These are phyloP conservation scores for Oemleria cerasiformis DNA, from an alignment of 306 rosid genomes.

Conservation along the genomic window DNA sequence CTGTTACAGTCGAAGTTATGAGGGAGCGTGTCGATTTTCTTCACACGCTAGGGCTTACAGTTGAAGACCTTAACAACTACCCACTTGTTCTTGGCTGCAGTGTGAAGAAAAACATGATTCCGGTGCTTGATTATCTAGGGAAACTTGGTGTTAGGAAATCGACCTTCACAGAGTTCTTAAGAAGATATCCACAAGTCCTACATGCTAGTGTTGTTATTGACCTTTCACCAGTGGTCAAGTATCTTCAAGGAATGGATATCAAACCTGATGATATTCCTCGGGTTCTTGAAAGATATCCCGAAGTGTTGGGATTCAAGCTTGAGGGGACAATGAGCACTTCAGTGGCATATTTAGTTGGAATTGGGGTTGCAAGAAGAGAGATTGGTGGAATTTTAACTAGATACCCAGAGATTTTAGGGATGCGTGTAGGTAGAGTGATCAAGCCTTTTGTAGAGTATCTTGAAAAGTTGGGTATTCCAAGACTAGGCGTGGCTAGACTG, in stretches of 20 bases:
- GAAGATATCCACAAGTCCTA: constrained; percentile 89
- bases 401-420: constrained; percentile 88
- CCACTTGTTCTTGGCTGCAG: constrained; percentile 97
- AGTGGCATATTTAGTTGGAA: constrained; percentile 85
- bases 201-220: constrained; percentile 97
- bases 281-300: constrained; percentile 91
- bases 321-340: constrained; percentile 99
- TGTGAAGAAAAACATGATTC: constrained; percentile 96
- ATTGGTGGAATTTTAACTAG: constrained; percentile 78
- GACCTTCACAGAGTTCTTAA: constrained; percentile 71
- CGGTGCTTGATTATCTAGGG: constrained; percentile 97
- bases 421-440: constrained; percentile 86
- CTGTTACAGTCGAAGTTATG: constrained; percentile 89
- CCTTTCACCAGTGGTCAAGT: constrained; percentile 76
- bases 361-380: constrained; percentile 89
- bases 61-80: constrained; percentile 83
- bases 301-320: constrained; percentile 85
- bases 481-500: constrained; percentile 81
- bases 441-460: constrained; percentile 92
- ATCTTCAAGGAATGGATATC: constrained; percentile 97
- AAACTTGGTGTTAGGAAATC: constrained; percentile 90
- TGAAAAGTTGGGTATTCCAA: constrained; percentile 81
- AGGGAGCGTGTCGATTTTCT: constrained; percentile 92
- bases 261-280: constrained; percentile 65
- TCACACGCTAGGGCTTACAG: constrained; percentile 72